Percentiles rank a stretch among this genome's conserved stretches.
These are phyloP conservation scores for Acanthamoeba sp. DNA, from an alignment of 208 protist species.

Conservation along the genomic window DNA sequence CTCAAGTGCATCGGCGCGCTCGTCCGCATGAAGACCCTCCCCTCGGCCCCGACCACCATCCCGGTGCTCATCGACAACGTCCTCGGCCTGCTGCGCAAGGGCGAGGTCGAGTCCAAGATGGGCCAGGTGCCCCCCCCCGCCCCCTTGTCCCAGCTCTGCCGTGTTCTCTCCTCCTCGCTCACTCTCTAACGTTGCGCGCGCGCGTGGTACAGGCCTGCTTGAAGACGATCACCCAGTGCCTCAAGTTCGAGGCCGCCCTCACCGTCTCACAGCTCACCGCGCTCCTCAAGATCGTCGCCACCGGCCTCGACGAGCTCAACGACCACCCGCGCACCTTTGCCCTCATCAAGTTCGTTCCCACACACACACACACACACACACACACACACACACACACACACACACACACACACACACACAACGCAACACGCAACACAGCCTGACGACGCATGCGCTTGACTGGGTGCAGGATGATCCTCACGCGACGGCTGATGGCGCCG, in stretches of 20 bases:
- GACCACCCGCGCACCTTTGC: conserved; percentile 58
- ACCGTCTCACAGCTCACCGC: neutral
- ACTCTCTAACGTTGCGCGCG: neutral
- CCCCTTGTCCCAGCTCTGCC: too few relatives aligned
- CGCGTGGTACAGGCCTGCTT: conserved; percentile 12
- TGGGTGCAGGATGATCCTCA: neutral
- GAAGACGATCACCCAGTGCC: conserved; percentile 16
- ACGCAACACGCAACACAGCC: neutral
- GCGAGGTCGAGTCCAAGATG: conserved; percentile 38
- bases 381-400: too few relatives aligned
- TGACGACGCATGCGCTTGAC: neutral
- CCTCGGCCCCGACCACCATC: neutral
- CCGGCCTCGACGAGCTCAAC: conserved; percentile 59
- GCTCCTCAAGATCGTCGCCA: conserved; percentile 10
- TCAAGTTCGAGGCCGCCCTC: conserved; percentile 12
- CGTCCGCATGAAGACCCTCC: conserved; percentile 23
- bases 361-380: neutral
- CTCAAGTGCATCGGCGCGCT: conserved; percentile 4
- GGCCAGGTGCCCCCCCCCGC: conserved; percentile 1
- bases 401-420: neutral
- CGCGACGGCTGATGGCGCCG: conserved; percentile 38
- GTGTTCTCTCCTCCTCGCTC: too few relatives aligned
- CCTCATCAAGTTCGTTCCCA: conserved; percentile 37
- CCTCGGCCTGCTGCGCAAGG: neutral
- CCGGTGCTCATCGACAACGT: conserved; percentile 10